phyloP scores from a whole-genome alignment of 164 flowering plant genomes.

The Berberis thunbergii region DNA sequence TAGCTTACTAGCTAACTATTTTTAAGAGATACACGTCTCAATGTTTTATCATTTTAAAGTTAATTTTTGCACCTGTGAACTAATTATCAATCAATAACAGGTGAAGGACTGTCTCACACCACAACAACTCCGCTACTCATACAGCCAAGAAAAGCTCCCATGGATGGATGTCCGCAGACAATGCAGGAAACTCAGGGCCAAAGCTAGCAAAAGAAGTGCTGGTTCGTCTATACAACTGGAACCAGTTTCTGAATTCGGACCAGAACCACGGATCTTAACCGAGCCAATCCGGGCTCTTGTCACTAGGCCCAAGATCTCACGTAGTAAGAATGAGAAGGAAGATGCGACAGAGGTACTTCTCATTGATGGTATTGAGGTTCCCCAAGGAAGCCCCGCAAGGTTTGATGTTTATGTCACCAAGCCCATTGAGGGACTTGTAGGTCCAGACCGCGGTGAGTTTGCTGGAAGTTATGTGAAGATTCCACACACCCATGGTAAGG shows the following conservation, averaged over 20 bases:
- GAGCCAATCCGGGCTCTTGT: constrained; percentile 7
- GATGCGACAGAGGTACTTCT: too few relatives aligned
- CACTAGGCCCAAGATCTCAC: constrained; percentile 6
- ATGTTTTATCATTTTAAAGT: background rate
- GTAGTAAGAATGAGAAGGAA: too few relatives aligned
- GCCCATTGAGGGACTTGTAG: too few relatives aligned
- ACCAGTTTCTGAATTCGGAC: constrained; percentile 4
- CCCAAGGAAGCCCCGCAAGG: too few relatives aligned
- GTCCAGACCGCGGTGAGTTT: too few relatives aligned
- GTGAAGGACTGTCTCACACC: too few relatives aligned
- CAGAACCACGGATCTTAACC: background rate
- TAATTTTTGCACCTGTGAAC: background rate
- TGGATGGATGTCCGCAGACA: constrained; percentile 1
- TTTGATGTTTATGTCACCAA: too few relatives aligned
- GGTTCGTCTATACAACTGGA: background rate
- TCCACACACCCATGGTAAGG: background rate
- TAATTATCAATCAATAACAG: background rate
- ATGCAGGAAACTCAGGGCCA: background rate
- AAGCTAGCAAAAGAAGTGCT: background rate
- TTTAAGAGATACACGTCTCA: background rate
- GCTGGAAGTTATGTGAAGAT: background rate
- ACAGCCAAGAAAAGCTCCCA: background rate
- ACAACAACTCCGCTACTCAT: too few relatives aligned
- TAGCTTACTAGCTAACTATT: background rate
- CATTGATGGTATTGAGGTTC: too few relatives aligned